Conservation (phyloP, 805 yeast genomes). For the Schizosaccharomyces cryophilus region DNA sequence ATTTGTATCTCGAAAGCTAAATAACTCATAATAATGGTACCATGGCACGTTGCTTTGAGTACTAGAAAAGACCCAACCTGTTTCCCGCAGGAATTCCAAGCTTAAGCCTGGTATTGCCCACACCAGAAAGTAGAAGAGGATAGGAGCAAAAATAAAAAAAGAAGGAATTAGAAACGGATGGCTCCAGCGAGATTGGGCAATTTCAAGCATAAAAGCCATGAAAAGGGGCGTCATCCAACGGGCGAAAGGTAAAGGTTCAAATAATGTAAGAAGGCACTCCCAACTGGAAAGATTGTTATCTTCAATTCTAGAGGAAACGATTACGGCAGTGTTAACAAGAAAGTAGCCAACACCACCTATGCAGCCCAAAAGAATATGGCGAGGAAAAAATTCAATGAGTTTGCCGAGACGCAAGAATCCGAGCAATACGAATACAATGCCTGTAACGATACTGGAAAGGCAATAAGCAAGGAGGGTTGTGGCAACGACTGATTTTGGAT, state of each 20-base stretch:
- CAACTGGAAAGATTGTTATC: slow-evolving; percentile 42
- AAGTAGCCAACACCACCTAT: slow-evolving; percentile 97
- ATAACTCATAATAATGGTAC: slow-evolving; percentile 61
- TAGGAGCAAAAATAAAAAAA: slow-evolving; percentile 43
- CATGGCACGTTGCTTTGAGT: slow-evolving; percentile 50
- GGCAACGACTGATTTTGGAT: slow-evolving; percentile 31
- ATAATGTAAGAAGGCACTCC: slow-evolving; percentile 8
- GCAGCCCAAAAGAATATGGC: slow-evolving; percentile 89
- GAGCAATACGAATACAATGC: slow-evolving; percentile 46
- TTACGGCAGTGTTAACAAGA: slow-evolving; percentile 68
- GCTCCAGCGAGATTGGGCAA: slow-evolving; percentile 32
- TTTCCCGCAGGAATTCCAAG: slow-evolving; percentile 33
- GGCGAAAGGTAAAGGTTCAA: slow-evolving; percentile 26
- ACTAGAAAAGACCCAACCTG: slow-evolving; percentile 66
- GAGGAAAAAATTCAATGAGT: slow-evolving; percentile 80
- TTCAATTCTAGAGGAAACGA: slow-evolving; percentile 63
- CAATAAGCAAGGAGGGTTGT: slow-evolving; percentile 78
- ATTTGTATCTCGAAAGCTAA: slow-evolving; percentile 45
- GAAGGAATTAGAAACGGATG: slow-evolving; percentile 61
- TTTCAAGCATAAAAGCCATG: slow-evolving; percentile 35
- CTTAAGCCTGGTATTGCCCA: slow-evolving; percentile 38
- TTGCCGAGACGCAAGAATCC: slow-evolving; percentile 68
- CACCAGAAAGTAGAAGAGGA: slow-evolving; percentile 43
- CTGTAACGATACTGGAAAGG: slow-evolving; percentile 62
- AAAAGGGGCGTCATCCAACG: slow-evolving; percentile 51